Evolutionary conservation across 768 basidiomycete species (phyloP), one percentile per base, ranked within the genome.

Genomic region (Kondoa malvinella): DNA sequence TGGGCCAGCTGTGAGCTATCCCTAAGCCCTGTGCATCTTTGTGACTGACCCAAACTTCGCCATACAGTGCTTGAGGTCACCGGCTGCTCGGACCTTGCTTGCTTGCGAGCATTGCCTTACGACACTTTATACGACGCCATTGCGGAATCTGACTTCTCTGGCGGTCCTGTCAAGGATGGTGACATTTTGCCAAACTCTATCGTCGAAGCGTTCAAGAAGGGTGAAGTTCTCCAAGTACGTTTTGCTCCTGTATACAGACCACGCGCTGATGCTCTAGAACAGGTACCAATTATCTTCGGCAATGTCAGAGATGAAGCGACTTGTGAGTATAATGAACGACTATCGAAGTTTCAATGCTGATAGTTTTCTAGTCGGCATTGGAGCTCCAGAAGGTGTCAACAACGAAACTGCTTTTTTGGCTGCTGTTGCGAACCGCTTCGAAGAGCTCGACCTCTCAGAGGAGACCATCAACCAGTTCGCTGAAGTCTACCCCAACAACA

Each of bases 271-370:
- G n/a, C n/a, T n/a, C n/a, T n/a, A n/a, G n/a, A n/a, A n/a, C n/a
- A n/a, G n/a, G n/a, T 71, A 0, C 73, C 73, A 2, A 21, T 73
- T 0, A 30, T 73, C 3, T 61, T 72, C 29, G 73, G 73, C 27
- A 32, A 65, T 62, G 56, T 25, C 27, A 34, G 57, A 34, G 65
- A 66, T 56, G 65, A 66, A 60, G 65, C 65, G 65, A 50, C 69
- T 69, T 32, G 40, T 50, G 40, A 50, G 40, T 50, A 8, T 50
- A 50, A n/a, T n/a, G n/a, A n/a, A n/a, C n/a, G n/a, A n/a, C n/a
- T n/a, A n/a, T n/a, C n/a, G n/a, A n/a, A n/a, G n/a, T n/a, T n/a
- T n/a, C n/a, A n/a, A n/a, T n/a, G n/a, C n/a, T n/a, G n/a, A n/a
- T n/a, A n/a, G n/a, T n/a, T n/a, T n/a, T n/a, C 40, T 50, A 50